Evolutionary conservation across 2,329 filamentous ascomycete species (phyloP).

Genomic region (Fusarium sp.): DNA sequence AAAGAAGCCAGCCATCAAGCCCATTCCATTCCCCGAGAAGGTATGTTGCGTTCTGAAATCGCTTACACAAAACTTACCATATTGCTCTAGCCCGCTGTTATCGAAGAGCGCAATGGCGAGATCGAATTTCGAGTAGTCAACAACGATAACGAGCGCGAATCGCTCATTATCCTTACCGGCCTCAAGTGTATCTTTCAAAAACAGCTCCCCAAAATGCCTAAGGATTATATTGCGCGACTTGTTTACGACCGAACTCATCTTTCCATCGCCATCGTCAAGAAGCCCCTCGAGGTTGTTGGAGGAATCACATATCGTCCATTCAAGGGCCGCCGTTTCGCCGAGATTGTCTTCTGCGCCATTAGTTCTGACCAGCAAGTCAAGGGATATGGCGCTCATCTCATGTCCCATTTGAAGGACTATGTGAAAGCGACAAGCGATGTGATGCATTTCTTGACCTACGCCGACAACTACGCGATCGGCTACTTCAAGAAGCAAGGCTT

Average conservation of each 20-base stretch:
- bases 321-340: slow-evolving; percentile 89
- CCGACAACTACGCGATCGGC: slow-evolving; percentile 98
- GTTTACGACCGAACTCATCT: slow-evolving; percentile 97
- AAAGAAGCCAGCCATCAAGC: slow-evolving; percentile 66
- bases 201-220: slow-evolving; percentile 98
- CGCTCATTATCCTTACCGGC: slow-evolving; percentile 92
- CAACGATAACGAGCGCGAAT: slow-evolving; percentile 89
- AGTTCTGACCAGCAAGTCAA: slow-evolving; percentile 98
- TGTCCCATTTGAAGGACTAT: slow-evolving; percentile 98
- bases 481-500: slow-evolving; percentile 99
- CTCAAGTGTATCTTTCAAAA: slow-evolving; percentile 99
- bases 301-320: slow-evolving; percentile 98
- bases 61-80: slow-evolving; percentile 6
- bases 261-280: slow-evolving; percentile 97
- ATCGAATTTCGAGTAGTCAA: slow-evolving; percentile 99
- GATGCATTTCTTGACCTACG: slow-evolving; percentile 99
- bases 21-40: slow-evolving; percentile 91
- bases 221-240: slow-evolving; percentile 96
- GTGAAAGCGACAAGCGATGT: slow-evolving; percentile 96
- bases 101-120: slow-evolving; percentile 92
- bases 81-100: slow-evolving; percentile 75
- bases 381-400: slow-evolving; percentile 96
- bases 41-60: slow-evolving; percentile 52
- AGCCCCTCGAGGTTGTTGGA: slow-evolving; percentile 93
- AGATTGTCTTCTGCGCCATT: slow-evolving; percentile 99